Evolutionary conservation across 2,329 filamentous ascomycete species (phyloP), one percentile per base, ranked within the genome.

Genomic region (Fusarium chuoi): DNA sequence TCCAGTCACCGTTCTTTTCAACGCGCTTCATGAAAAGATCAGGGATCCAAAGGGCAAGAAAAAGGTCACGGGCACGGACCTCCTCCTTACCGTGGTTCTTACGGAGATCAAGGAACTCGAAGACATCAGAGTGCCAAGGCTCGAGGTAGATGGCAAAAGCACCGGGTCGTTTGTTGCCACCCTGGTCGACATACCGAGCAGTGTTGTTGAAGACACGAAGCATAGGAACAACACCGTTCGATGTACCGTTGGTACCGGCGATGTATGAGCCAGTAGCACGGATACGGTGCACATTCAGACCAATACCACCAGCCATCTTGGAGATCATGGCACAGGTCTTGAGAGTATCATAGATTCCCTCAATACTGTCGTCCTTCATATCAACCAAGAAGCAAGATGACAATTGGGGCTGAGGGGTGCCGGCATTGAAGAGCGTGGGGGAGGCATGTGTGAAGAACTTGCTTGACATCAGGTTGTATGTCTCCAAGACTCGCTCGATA

Each of bases 31-130:
- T 99, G 91, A 99, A 99, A 51, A 99, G 90, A 87, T 99, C 96
- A 22, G 96, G 95, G 66, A 98, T 98, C 96, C 96, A 99, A 57
- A 99, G 89, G 68, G 96, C 96, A 73, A 98, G 94, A 91, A 99
- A 99, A 58, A 99, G 89, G 83, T 99, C 96, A 81, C 96, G 95
- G 74, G 96, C 96, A 79, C 96, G 95, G 76, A 98, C 90, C 86
- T 99, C 96, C 83, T 99, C 96, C 87, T 99, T 99, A 78, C 96
- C 96, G 84, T 99, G 96, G 85, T 99, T 99, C 92, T 99, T 99
- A 80, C 96, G 93, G 62, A 99, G 90, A 80, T 99, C 97, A 76
- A 99, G 91, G 87, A 98, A 99, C 84, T 97, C 93, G 76, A 98
- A 98, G 70, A 99, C 93, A 84, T 99, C 96, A 6, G 95, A 93